A percentile compares a stretch with the other conserved stretches of the same genome.
These are phyloP conservation scores for Taiozyma sp. DNA, from an alignment of 1,139 yeast species.

Conservation along the genomic window DNA sequence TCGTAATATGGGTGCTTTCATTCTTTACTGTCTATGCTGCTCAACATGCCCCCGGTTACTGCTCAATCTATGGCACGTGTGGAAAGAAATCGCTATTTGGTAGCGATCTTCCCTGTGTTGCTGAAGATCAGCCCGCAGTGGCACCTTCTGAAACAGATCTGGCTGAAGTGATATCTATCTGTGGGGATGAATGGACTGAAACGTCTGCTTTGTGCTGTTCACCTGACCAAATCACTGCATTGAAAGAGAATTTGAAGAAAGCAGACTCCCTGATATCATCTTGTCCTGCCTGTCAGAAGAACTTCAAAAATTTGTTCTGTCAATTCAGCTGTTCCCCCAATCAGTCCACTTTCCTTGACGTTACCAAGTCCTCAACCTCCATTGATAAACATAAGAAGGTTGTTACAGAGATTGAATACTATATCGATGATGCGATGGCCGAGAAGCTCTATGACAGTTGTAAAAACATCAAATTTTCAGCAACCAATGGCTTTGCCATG, in stretches of 20 bases:
- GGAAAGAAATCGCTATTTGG: conserved; percentile 85
- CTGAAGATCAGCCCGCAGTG: conserved; percentile 38
- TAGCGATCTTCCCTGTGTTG: conserved; percentile 72
- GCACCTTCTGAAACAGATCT: conserved; percentile 42
- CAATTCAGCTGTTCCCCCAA: conserved; percentile 87
- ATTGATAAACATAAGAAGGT: conserved; percentile 44
- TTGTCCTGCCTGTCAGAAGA: conserved; percentile 91
- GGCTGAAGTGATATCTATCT: conserved; percentile 48
- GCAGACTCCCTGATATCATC: conserved; percentile 82
- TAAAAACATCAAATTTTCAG: conserved; percentile 84
- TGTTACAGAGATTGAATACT: conserved; percentile 70
- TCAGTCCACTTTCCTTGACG: conserved; percentile 71
- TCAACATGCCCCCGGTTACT: conserved; percentile 9
- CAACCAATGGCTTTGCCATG: conserved; percentile 96
- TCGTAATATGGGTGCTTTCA: background rate
- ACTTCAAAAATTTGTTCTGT: conserved; percentile 83
- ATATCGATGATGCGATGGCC: conserved; percentile 58
- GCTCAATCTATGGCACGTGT: conserved; percentile 41
- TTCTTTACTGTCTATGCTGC: background rate
- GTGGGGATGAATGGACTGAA: conserved; percentile 64
- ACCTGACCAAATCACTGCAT: conserved; percentile 40
- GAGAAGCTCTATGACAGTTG: conserved; percentile 73
- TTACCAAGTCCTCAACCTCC: conserved; percentile 52
- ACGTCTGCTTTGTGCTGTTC: conserved; percentile 49
- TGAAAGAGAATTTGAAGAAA: conserved; percentile 55